Evolutionary conservation across 202 grass and related monocot genomes (phyloP), one percentile per base, ranked within the genome.

Genomic region (Setaria italica): DNA sequence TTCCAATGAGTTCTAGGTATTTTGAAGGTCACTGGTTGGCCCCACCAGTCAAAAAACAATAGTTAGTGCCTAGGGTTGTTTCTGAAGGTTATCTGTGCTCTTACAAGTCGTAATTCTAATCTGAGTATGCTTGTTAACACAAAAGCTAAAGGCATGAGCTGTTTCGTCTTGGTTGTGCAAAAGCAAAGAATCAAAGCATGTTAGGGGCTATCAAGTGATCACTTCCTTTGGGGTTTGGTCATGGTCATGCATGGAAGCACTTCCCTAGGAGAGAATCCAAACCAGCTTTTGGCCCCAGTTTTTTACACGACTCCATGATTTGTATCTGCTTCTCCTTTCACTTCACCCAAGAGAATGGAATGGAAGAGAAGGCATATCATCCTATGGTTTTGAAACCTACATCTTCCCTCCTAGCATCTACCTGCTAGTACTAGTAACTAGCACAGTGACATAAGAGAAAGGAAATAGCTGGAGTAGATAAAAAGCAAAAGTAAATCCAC

Each of bases 111-210:
- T 84, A 47, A 80, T 85, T 80, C 57, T 79, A 33, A 74, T 92
- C 79, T 87, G 71, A 83, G 60, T 86, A 79, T 11, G 17, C 70
- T 76, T 71, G 33, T 71, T 80, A 66, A 84, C 46, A 81, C 64
- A 88, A 92, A 94, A 94, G 92, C 82, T 92, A 80, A 92, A 92
- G 88, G 76, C 60, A 55, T 66, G 77, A 88, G 47, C 70, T 77
- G 56, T 58, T 74, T 91, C 82, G 80, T 92, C 84, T 91, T 92
- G 66, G 72, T 87, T 90, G 59, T 87, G 86, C 76, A 89, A 93
- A 95, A 93, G 84, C 65, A 87, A 77, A 91, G 93, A 95, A 95
- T 94, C 92, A 93, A 95, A 90, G 90, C 93, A 93, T 91, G 93
- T 92, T 89, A 93, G 85, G 80, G 39, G 81, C 72, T 89, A 89